Percentiles rank a stretch among this genome's conserved stretches.
Conservation (phyloP, 805 yeast species). For the Priceomyces castillae region DNA sequence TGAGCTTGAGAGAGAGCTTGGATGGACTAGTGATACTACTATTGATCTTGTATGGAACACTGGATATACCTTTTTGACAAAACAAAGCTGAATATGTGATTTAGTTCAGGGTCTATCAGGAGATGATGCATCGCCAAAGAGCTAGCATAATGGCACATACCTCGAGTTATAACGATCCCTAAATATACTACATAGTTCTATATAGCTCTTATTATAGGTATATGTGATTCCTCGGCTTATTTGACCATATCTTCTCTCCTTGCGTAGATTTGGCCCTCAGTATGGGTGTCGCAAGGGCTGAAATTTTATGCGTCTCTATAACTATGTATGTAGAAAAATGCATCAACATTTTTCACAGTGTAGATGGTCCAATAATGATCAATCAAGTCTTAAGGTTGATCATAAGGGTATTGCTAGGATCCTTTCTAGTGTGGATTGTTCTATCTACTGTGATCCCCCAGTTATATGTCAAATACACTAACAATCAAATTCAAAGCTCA, state of each 20-base stretch:
- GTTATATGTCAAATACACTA: slow-evolving; percentile 24
- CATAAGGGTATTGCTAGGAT: slow-evolving; percentile 16
- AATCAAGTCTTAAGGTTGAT: slow-evolving; percentile 8
- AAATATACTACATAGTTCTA: no score
- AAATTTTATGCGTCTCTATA: no score
- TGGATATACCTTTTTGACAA: slow-evolving; percentile 48
- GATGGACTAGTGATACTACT: slow-evolving; percentile 45
- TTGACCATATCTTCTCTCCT: no score
- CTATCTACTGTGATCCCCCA: slow-evolving; percentile 43
- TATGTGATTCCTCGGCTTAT: no score
- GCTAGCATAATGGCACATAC: no score
- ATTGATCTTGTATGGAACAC: slow-evolving; percentile 49
- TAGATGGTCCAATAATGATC: background rate
- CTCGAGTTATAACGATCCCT: no score
- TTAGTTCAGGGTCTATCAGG: no score
- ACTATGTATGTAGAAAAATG: background rate
- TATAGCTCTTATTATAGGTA: no score
- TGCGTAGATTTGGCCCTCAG: no score
- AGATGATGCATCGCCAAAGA: no score
- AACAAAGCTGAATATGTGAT: no score
- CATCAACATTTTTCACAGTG: background rate
- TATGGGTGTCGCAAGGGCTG: no score
- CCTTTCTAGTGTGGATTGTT: slow-evolving; percentile 37
- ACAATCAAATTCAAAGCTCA: slow-evolving; percentile 26
- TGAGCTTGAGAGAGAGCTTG: slow-evolving; percentile 39